Evolutionary conservation across 1,284 basidiomycete genomes (phyloP), one percentile per base, ranked within the genome.

Genomic region (Malassezia psittaci): DNA sequence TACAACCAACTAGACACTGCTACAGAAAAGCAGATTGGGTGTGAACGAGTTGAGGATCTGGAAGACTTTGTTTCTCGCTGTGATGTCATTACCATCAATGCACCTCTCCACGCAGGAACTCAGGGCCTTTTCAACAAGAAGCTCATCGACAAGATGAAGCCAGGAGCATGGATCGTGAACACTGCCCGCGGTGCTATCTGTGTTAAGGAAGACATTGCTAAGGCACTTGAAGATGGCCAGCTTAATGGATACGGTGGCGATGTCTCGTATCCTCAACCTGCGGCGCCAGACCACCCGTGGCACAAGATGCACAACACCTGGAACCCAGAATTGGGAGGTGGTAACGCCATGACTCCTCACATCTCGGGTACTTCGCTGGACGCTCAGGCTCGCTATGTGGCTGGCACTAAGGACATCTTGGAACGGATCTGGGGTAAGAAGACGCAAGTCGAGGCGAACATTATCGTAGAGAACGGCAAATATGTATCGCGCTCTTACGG

Each of bases 111-210:
- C 79, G 88, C 90, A 74, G 84, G 84, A 39, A 93, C 90, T 37
- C 79, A 79, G 45, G 86, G 66, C 34, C 62, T 73, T 41, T 69
- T 73, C 59, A 87, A 90, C 79, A 81, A 82, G 41, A 87, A 90
- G 38, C 83, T 88, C 48, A 79, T 96, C 66, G 81, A 82, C 72
- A 85, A 87, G 79, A 87, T 94, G 82, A 94, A 96, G 82, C 85
- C 86, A 71, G 81, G 80, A 32, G 68, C 76, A n/a, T 90, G 86
- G 85, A 81, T 91, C 65, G 83, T 93, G 74, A 91, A 93, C 82
- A 91, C 89, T 33, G 90, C 90, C 41, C 87, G 89, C 67, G 90
- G 90, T 44, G 90, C 90, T 48, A 90, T 96, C 71, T 88, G 85
- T 75, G 85, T 89, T 77, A 83, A 84, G 62, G 81, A 88, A 61